Evolutionary conservation across 176 grass and related monocot species (phyloP).

Genomic region (Carex scoparia): DNA sequence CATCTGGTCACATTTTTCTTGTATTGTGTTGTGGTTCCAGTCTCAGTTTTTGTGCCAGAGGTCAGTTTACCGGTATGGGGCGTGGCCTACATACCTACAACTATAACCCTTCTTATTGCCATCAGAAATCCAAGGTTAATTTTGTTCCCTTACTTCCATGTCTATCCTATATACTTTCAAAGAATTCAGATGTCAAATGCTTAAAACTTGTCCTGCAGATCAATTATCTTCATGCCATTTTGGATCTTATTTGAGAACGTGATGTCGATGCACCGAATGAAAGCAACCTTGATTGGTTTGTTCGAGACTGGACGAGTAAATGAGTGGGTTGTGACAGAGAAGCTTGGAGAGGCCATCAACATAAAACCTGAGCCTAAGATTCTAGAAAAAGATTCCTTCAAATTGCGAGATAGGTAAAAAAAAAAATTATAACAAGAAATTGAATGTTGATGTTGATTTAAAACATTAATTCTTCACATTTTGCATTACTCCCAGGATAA

Average conservation of each 20-base stretch:
- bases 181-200: constrained; percentile 16
- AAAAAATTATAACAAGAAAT: neutral
- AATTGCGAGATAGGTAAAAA: constrained; percentile 57
- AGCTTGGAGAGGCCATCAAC: constrained; percentile 47
- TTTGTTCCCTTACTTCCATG: neutral
- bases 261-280: constrained; percentile 92
- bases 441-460: neutral
- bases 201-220: constrained; percentile 36
- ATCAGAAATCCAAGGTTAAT: constrained; percentile 74
- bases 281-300: constrained; percentile 76
- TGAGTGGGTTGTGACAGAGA: constrained; percentile 95
- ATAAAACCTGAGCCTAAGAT: constrained; percentile 38
- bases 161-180: neutral
- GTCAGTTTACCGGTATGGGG: constrained; percentile 72
- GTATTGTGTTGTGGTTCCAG: constrained; percentile 77
- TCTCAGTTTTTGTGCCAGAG: constrained; percentile 80
- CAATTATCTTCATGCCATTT: constrained; percentile 76
- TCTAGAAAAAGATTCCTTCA: constrained; percentile 55
- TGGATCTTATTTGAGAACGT: constrained; percentile 99
- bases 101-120: constrained; percentile 78
- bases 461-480: neutral
- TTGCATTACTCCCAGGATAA: constrained; percentile 43
- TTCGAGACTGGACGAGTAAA: constrained; percentile 68
- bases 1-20: constrained; percentile 81
- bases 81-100: constrained; percentile 74